Conservation (phyloP, 148 eudicot species). For the Rhododendron mucronatum region DNA sequence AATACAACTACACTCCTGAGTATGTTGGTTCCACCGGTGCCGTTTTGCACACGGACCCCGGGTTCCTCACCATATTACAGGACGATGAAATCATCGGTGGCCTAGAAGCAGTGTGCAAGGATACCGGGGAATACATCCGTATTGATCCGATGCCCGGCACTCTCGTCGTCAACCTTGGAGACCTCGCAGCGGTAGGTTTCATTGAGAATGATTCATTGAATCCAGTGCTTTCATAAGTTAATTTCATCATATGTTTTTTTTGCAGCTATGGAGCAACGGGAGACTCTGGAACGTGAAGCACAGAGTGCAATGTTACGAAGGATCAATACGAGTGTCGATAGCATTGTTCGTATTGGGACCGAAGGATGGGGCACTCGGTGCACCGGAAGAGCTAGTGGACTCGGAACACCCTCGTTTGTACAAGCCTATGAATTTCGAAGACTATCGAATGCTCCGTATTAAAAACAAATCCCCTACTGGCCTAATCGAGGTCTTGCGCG, state of each 20-base stretch:
- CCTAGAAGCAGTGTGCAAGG: conserved; percentile 44
- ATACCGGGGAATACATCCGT: conserved; percentile 22
- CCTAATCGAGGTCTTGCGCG: background rate
- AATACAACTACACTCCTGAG: conserved; percentile 54
- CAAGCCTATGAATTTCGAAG: background rate
- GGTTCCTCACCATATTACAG: conserved; percentile 49
- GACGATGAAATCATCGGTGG: conserved; percentile 56
- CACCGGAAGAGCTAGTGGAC: conserved; percentile 5
- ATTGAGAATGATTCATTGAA: background rate
- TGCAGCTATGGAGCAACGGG: no score
- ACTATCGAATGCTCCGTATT: conserved; percentile 3
- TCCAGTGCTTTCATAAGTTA: no score
- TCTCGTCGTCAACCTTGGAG: conserved; percentile 52
- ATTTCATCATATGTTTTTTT: background rate
- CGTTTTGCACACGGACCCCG: conserved; percentile 51
- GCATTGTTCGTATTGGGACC: conserved; percentile 11
- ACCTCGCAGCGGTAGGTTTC: conserved; percentile 22
- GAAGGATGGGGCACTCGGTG: background rate
- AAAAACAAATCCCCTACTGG: background rate
- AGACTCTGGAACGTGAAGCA: no score
- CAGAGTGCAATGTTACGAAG: no score
- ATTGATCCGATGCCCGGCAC: conserved; percentile 46
- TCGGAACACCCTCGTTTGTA: background rate
- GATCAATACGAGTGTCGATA: background rate
- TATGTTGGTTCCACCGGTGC: conserved; percentile 48